These are phyloP conservation scores for Platanthera zijinensis DNA, from an alignment of 106 monocot genomes.

Conservation along the genomic window DNA sequence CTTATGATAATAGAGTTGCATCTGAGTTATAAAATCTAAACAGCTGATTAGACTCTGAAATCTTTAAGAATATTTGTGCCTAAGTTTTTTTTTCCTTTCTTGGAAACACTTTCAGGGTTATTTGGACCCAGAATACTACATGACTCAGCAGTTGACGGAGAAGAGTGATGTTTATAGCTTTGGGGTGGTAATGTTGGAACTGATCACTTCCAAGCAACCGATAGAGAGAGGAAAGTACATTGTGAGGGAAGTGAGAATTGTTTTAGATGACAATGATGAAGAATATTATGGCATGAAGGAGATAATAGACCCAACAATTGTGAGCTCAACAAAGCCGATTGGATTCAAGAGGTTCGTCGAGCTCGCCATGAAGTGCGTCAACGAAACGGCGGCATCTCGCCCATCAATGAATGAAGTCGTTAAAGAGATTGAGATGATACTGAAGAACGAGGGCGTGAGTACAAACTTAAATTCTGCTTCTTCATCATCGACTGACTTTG, in stretches of 20 bases:
- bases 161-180: slow-evolving; percentile 76
- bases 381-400: slow-evolving; percentile 37
- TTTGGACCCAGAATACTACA: slow-evolving; percentile 72
- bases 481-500: slow-evolving; percentile 39
- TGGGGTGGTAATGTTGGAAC: slow-evolving; percentile 61
- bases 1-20: no score
- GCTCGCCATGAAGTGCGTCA: slow-evolving; percentile 52
- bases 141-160: slow-evolving; percentile 67
- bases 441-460: slow-evolving; percentile 33
- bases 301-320: slow-evolving; percentile 36
- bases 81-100: not conserved
- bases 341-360: slow-evolving; percentile 51
- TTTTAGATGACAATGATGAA: slow-evolving; percentile 32
- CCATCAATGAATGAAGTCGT: slow-evolving; percentile 66
- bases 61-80: not conserved
- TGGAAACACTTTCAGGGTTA: slow-evolving; percentile 32
- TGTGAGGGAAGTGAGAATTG: slow-evolving; percentile 47
- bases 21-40: not conserved
- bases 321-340: slow-evolving; percentile 15
- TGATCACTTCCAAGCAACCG: slow-evolving; percentile 46
- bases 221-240: slow-evolving; percentile 63
- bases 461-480: slow-evolving; percentile 23
- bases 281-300: slow-evolving; percentile 35
- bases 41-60: not conserved
- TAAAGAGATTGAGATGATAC: slow-evolving; percentile 44